These are phyloP conservation scores for Lepidium didymum DNA, from an alignment of 345 rosid genomes.

Conservation along the genomic window DNA sequence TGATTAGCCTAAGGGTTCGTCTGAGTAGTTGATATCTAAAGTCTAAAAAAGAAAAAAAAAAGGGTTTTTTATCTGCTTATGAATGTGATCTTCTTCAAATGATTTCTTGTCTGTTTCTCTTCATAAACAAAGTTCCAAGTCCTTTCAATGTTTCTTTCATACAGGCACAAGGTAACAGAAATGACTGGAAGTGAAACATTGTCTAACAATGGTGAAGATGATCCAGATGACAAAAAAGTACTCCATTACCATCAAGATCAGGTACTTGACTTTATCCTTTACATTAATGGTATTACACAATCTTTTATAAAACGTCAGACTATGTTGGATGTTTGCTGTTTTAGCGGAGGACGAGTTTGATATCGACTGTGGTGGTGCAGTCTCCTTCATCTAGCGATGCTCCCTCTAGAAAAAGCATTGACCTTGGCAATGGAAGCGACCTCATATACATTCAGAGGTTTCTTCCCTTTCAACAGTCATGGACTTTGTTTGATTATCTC, in stretches of 20 bases:
- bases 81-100: background rate
- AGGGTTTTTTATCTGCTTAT: background rate
- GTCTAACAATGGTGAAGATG: constrained; percentile 33
- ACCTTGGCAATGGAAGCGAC: constrained; percentile 67
- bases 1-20: background rate
- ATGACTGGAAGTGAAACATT: constrained; percentile 59
- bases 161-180: constrained; percentile 60
- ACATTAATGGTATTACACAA: too few species aligned
- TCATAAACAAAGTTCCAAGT: background rate
- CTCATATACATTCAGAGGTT: constrained; percentile 52
- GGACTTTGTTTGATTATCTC: constrained; percentile 67
- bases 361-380: constrained; percentile 8
- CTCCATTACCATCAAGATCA: constrained; percentile 47
- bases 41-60: background rate
- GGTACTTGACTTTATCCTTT: background rate
- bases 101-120: background rate
- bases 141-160: constrained; percentile 14
- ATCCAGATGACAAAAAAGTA: constrained; percentile 10
- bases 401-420: constrained; percentile 28
- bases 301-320: background rate
- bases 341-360: constrained; percentile 31
- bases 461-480: constrained; percentile 42
- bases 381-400: background rate
- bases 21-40: background rate
- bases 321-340: background rate